A percentile compares a stretch with the other conserved stretches of the same genome.
These are phyloP conservation scores for Calocybe gambosa DNA, from an alignment of 1,284 basidiomycete genomes.

Conservation along the genomic window DNA sequence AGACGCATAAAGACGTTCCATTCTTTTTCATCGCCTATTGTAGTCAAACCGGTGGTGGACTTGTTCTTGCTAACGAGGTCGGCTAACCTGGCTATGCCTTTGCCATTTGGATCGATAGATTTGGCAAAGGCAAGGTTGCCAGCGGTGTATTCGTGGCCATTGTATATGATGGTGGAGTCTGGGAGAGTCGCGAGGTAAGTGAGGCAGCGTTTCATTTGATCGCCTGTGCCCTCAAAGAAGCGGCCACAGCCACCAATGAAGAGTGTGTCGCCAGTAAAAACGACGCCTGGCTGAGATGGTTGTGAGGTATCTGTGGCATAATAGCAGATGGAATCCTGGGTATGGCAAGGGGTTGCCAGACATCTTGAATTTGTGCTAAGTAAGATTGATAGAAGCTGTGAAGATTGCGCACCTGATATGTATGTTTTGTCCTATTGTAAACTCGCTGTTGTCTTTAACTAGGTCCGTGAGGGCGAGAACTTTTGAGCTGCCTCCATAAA, in stretches of 20 bases:
- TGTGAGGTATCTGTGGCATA: constrained; percentile 58
- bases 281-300: constrained; percentile 55
- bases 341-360: constrained; percentile 92
- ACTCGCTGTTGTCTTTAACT: constrained; percentile 75
- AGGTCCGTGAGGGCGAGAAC: constrained; percentile 65
- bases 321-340: constrained; percentile 94
- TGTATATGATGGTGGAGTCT: constrained; percentile 77
- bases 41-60: constrained; percentile 71
- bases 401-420: constrained; percentile 52
- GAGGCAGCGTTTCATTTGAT: constrained; percentile 82
- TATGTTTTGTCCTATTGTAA: constrained; percentile 67
- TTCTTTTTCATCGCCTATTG: constrained; percentile 79
- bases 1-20: constrained; percentile 86
- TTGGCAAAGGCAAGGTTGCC: constrained; percentile 62
- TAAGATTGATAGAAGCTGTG: background rate
- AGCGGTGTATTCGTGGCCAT: constrained; percentile 90
- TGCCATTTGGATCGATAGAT: constrained; percentile 60
- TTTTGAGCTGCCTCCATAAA: constrained; percentile 81
- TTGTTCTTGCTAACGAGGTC: constrained; percentile 47
- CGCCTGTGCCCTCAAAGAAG: constrained; percentile 90
- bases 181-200: constrained; percentile 76
- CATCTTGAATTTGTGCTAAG: constrained; percentile 42
- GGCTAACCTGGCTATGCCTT: constrained; percentile 49
- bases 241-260: constrained; percentile 94
- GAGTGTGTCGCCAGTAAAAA: constrained; percentile 96